Evolutionary conservation across 1,284 basidiomycete species (phyloP), one percentile per base, ranked within the genome.

Genomic region (Ustilago hordei): DNA sequence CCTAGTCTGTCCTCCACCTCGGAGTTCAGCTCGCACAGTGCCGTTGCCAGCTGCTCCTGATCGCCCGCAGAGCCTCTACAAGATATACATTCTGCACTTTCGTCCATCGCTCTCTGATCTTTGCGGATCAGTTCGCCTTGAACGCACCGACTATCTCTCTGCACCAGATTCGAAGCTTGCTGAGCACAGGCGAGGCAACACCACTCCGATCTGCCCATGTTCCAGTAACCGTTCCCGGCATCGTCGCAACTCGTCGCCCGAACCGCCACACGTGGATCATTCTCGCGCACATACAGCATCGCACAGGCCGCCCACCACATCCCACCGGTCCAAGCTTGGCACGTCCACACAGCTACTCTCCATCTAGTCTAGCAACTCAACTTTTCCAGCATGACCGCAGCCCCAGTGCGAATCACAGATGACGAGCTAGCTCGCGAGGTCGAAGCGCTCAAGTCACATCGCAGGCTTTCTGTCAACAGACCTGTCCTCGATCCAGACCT

Each of bases 401-500:
- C 58, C n/a, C 63, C 57, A 32, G 69, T 73, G 70, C 64, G 63
- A 41, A 78, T 78, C 67, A 78, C 81, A 39, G 81, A 82, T 56
- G 75, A 74, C 39, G 84, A 85, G 68, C 72, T 85, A 32, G 71
- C 80, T 31, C 77, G 84, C 43, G 84, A 85, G 60, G 84, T 85
- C 9, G 82, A 84, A 58, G 82, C 80, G 52, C 81, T 85, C 63
- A 84, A 84, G 41, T 79, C 81, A 12, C 82, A 83, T 65, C 76
- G 84, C 43, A 69, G 84, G 35, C 75, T 79, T 28, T 85, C 84
- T 1, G 81, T 82, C 59, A 83, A 84, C 34, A 69, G 81, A 32
- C 78, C 80, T 31, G 62, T 83, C n/a, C 66, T 85, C 45, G 84
- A 85, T 59, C 84, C 84, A 0, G 84, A 85, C 62, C 78, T 85